phyloP scores from a whole-genome alignment of 2,329 filamentous ascomycete genomes.

The Fusarium solani-melongenae region DNA sequence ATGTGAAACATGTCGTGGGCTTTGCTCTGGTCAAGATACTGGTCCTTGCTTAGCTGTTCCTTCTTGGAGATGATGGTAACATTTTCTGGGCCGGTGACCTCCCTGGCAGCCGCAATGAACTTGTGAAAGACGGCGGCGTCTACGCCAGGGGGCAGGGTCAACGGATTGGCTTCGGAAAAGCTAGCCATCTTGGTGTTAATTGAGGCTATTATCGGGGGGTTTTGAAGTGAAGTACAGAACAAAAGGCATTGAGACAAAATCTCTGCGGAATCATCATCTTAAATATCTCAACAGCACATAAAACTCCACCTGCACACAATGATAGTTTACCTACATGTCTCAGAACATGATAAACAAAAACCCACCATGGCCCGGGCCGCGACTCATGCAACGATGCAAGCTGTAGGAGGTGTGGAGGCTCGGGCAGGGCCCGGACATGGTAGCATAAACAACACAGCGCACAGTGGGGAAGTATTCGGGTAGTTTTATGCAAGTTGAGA shows the following conservation, averaged over 20 bases:
- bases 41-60: constrained; percentile 8
- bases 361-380: not conserved
- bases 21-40: constrained; percentile 33
- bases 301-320: not conserved
- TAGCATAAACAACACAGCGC: not conserved
- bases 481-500: not conserved
- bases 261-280: not conserved
- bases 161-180: not conserved
- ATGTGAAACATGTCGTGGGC: constrained; percentile 36
- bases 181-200: not conserved
- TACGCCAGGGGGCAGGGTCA: constrained; percentile 20
- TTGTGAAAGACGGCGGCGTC: constrained; percentile 4
- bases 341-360: not conserved
- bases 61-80: constrained; percentile 12
- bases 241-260: not conserved
- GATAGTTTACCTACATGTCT: not conserved
- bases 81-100: constrained; percentile 7
- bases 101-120: constrained; percentile 11
- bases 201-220: not conserved
- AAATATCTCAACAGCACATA: not conserved
- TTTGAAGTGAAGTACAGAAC: not conserved
- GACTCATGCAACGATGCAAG: not conserved
- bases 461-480: not conserved
- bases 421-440: not conserved
- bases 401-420: not conserved